phyloP scores from a whole-genome alignment of 306 rosid species.

The Cyamopsis tetragonoloba region DNA sequence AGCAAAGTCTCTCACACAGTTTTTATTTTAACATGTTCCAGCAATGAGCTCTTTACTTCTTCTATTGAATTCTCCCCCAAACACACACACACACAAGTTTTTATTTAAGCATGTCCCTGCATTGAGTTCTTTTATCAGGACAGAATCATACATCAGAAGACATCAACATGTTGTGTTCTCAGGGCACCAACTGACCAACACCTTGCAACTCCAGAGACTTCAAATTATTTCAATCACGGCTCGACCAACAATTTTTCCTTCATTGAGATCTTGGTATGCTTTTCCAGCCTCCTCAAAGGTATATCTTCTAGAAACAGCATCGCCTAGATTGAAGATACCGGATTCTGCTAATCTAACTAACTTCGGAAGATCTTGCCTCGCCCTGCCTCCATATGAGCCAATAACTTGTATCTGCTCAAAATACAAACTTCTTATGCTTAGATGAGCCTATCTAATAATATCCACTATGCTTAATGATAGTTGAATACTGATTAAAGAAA shows the following conservation, averaged over 20 bases:
- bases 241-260: slow-evolving; percentile 71
- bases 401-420: slow-evolving; percentile 73
- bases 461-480: no score
- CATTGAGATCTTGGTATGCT: slow-evolving; percentile 81
- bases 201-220: slow-evolving; percentile 23
- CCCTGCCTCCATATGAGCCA: slow-evolving; percentile 95
- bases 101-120: slow-evolving; percentile 17
- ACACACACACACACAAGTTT: not conserved
- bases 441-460: no score
- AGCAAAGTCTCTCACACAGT: no score
- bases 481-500: no score
- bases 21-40: no score
- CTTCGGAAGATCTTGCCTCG: slow-evolving; percentile 98
- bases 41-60: no score
- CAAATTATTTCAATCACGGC: slow-evolving; percentile 74
- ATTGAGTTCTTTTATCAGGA: not conserved
- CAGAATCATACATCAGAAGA: slow-evolving; percentile 6
- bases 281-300: slow-evolving; percentile 66
- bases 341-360: slow-evolving; percentile 82
- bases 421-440: not conserved
- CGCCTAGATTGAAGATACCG: slow-evolving; percentile 65
- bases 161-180: slow-evolving; percentile 33
- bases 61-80: no score
- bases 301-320: slow-evolving; percentile 81
- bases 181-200: slow-evolving; percentile 38